These are phyloP conservation scores for Annulohypoxylon moriforme DNA, from an alignment of 495 filamentous ascomycete species.

Conservation along the genomic window DNA sequence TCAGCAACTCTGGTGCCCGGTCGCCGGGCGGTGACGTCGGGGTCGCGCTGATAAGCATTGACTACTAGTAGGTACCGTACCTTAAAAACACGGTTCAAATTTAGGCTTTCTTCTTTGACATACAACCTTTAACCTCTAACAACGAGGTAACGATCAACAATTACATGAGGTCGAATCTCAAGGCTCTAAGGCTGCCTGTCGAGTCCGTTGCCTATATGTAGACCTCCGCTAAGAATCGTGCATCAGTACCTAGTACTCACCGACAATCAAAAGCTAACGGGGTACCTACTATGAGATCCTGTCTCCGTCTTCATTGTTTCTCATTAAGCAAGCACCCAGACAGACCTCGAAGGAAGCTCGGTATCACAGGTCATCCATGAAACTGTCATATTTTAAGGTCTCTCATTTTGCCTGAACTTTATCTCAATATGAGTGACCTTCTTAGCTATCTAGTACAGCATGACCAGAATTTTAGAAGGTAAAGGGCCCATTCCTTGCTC, in stretches of 20 bases:
- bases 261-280: slow-evolving; percentile 11
- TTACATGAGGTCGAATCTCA: neutral
- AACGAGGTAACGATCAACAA: neutral
- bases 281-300: slow-evolving; percentile 2
- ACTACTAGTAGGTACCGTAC: too few species aligned
- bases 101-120: too few species aligned
- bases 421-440: slow-evolving; percentile 52
- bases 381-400: neutral
- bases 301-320: slow-evolving; percentile 6
- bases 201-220: slow-evolving; percentile 9
- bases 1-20: neutral
- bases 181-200: neutral
- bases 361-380: slow-evolving; percentile 8
- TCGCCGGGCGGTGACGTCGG: neutral
- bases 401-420: slow-evolving; percentile 1
- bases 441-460: slow-evolving; percentile 59
- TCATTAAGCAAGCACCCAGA: neutral
- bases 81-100: slow-evolving; percentile 5
- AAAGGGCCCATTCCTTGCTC: slow-evolving; percentile 5
- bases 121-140: neutral
- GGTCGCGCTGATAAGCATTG: neutral
- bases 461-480: slow-evolving; percentile 60
- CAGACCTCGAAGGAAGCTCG: neutral
- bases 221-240: slow-evolving; percentile 5
- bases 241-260: slow-evolving; percentile 10